Conservation (phyloP, 73 alveolate genomes). For the Paramecium sexaurelia region DNA sequence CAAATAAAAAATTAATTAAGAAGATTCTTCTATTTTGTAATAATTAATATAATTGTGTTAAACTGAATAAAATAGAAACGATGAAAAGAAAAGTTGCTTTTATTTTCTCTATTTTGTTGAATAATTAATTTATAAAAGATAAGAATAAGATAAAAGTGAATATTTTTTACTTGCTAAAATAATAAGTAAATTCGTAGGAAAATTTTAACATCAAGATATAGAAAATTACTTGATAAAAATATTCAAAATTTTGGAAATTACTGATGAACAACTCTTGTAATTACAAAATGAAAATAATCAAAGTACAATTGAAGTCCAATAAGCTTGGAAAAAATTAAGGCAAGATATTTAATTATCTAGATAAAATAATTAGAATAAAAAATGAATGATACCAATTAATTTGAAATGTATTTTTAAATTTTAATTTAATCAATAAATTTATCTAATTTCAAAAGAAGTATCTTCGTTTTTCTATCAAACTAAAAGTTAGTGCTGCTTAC, state of each 20-base stretch:
- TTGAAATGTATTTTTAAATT: neutral
- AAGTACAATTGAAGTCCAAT: neutral
- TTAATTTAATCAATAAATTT: neutral
- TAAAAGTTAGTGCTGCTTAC: slow-evolving; percentile 36
- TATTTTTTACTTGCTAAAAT: neutral
- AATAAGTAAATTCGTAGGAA: neutral
- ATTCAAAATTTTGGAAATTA: neutral
- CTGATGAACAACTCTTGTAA: neutral
- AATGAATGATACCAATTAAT: neutral
- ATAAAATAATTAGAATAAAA: neutral
- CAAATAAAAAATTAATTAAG: neutral
- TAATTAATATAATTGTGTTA: neutral
- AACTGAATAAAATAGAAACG: neutral
- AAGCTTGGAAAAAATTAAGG: neutral
- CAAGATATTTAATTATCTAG: neutral
- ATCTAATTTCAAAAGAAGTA: neutral
- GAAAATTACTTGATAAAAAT: neutral
- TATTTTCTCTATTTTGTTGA: neutral
- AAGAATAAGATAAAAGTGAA: neutral
- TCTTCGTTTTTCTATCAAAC: neutral
- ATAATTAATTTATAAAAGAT: neutral
- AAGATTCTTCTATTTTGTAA: neutral
- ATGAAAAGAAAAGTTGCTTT: neutral
- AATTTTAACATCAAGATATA: neutral
- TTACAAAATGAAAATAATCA: neutral